phyloP scores from a whole-genome alignment of 2,329 filamentous ascomycete species.

The Fusarium verticillioides region DNA sequence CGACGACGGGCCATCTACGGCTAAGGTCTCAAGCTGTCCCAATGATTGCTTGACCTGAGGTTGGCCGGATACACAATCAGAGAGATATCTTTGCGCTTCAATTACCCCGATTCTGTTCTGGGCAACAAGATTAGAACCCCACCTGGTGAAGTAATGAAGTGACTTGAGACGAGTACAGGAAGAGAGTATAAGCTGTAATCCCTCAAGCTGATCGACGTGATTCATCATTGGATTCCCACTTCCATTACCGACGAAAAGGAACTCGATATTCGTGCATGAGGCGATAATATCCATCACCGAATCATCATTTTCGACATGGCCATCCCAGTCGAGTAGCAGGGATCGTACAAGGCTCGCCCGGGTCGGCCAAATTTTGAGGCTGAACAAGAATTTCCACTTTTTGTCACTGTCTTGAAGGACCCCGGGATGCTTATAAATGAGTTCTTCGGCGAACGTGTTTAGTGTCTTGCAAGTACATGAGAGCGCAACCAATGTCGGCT shows the following conservation, averaged over 20 bases:
- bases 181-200: not conserved
- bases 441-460: not conserved
- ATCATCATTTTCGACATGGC: not conserved
- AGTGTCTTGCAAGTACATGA: not conserved
- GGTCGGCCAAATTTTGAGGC: not conserved
- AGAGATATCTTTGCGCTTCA: not conserved
- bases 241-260: not conserved
- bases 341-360: not conserved
- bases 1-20: not conserved
- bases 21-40: not conserved
- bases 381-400: conserved; percentile 1
- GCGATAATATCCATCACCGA: not conserved
- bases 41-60: not conserved
- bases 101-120: not conserved
- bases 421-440: not conserved
- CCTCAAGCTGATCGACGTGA: not conserved
- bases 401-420: not conserved
- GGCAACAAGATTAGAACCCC: accelerated
- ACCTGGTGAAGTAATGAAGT: not conserved
- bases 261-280: not conserved
- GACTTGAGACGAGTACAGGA: not conserved
- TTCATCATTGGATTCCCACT: not conserved
- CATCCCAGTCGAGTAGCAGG: not conserved
- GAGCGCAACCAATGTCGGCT: not conserved
- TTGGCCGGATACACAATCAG: not conserved